Base-by-base conservation (phyloP, 805 yeast genomes). In the Saturnispora gosingensis region DNA sequence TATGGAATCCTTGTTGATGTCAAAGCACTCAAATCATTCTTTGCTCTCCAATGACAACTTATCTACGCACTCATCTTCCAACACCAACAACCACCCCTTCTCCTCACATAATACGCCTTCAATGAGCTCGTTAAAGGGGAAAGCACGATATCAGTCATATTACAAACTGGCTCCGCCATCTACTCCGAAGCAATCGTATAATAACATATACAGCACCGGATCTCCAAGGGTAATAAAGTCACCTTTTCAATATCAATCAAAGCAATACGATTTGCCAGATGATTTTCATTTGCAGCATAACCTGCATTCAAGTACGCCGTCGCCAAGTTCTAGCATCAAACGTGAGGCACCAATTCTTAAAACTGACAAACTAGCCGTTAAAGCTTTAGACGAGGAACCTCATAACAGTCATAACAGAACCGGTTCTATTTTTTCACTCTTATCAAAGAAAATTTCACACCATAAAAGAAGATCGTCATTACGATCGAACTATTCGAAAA, bases 191-290 rank as follows among this genome's bases (percentile, higher is more conserved):
- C 46, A 38, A 15, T 16, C 22, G 20, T 10, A 38, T 18, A 38
- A 38, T 38, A 35, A 34, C 24, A 34, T 13, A 18, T 32, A 24
- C 24, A 45, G 25, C 39, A 53, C 25, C 22, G 42, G 42, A 10
- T 38, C 42, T 4, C 46, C 42, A 34, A 36, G 30, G 13, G 39
- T 20, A n/a, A 27, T 40, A 10, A 58, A 56, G 46, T 61, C 56
- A 47, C 70, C 69, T 8, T 67, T 67, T 55, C 65, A 66, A 48
- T 67, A 62, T 55, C 68, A 67, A 51, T 55, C 68, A 18, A 51
- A 61, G 40, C 50, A 54, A 2, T 67, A 67, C 51, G 70, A 67
- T 42, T 57, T 66, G n/a, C 66, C 70, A 28, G 49, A 46, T 30
- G 38, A 44, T 45, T 16, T 25, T 28, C 45, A 25, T 43, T 27